Evolutionary conservation across 768 basidiomycete species (phyloP).

Genomic region (Butyriboletus loyo): DNA sequence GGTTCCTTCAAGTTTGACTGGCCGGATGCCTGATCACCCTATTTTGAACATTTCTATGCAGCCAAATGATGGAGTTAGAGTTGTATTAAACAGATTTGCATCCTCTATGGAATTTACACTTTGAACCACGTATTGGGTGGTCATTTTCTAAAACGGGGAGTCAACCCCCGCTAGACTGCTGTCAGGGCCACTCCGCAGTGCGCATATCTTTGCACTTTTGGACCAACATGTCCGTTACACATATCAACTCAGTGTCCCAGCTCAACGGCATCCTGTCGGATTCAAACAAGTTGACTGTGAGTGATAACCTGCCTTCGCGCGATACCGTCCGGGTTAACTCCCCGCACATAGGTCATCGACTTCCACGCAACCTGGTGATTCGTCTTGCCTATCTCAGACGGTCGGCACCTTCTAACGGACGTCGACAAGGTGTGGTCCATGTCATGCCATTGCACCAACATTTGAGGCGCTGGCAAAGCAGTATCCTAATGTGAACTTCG

Average conservation of each 20-base stretch:
- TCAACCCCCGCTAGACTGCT: background rate
- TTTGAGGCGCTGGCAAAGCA: conserved; percentile 70
- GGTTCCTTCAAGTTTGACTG: background rate
- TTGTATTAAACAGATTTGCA: conserved; percentile 2
- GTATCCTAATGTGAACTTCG: conserved; percentile 69
- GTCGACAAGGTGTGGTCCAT: conserved; percentile 73
- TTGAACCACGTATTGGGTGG: background rate
- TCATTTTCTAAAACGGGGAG: background rate
- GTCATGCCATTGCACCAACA: conserved; percentile 75
- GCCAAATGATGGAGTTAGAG: background rate
- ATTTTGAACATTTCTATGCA: background rate
- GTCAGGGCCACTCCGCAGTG: too few species aligned
- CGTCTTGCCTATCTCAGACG: background rate
- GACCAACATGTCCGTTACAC: conserved; percentile 53
- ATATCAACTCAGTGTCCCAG: conserved; percentile 60
- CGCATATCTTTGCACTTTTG: background rate
- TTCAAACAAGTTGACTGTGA: conserved; percentile 64
- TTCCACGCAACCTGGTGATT: conserved; percentile 80
- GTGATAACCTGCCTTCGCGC: conserved; percentile 5
- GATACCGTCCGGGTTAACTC: background rate
- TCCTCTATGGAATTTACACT: background rate
- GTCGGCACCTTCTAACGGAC: conserved; percentile 7
- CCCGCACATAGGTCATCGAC: conserved; percentile 65
- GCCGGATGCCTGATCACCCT: background rate
- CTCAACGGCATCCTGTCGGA: conserved; percentile 57